Base-by-base conservation (phyloP, 768 basidiomycete genomes). In the Pulveroboletus ravenelii region DNA sequence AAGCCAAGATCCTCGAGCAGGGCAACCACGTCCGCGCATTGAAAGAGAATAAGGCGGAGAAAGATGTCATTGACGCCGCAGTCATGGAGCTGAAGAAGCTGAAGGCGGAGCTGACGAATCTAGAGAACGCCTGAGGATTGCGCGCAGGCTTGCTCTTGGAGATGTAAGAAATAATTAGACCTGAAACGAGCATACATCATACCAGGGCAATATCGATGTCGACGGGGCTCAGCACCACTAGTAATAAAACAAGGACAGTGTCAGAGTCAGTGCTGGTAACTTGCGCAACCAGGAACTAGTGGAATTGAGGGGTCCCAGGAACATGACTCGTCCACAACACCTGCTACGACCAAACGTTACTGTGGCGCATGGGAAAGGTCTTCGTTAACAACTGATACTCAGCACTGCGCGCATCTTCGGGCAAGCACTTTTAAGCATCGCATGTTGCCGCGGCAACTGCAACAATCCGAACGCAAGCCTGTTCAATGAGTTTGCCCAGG, bases 1-100 rank as follows among this genome's bases (percentile, higher is more conserved):
- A 93, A 68, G 78, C 74, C 38, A 83, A 84, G 74, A 75, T 96
- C 35, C 73, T 81, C 35, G 79, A 78, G 45, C 92, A 96, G 65
- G 93, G 89, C 0, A 78, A 81, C 41, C 61, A 76, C 15, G 88
- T 97, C 14, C 78, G 89, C 32, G 66, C 73, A 45, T 64, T 97
- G 62, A 95, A 90, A 68, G 63, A 59, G 47, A 62, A 27, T 10
- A 67, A 78, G 36, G 53, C 53, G 10, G 65, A 78, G n/a, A 87
- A 87, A 45, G 78, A 70, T 44, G 51, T 42, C 10, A 54, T 69
- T 8, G 65, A 67, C 30, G 35, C 40, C 31, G 85, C 82, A 1
- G 82, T 91, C 10, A 76, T 78, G 37, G 72, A 75, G 48, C 68
- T 91, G 66, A 87, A 87, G 68, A 71, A 62, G 61, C 61, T 91